A percentile compares a stretch with the other conserved stretches of the same genome.
Conservation (phyloP, 2,329 filamentous ascomycete species). For the Penicillium sp. region DNA sequence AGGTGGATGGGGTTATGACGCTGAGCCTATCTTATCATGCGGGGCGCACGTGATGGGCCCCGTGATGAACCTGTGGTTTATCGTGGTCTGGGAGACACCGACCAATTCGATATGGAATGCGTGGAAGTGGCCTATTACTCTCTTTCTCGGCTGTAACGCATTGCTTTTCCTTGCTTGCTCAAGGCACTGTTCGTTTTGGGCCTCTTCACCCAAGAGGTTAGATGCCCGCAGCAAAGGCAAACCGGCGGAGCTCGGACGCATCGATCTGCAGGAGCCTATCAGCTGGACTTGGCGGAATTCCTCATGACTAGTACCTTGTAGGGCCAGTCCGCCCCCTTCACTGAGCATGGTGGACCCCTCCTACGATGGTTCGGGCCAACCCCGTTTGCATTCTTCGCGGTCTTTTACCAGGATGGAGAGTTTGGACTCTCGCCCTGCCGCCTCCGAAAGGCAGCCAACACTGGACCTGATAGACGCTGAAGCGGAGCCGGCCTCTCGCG, state of each 20-base stretch:
- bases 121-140: too few species aligned
- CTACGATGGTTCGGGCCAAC: conserved; percentile 21
- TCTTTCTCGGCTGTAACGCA: too few species aligned
- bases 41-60: conserved; percentile 1
- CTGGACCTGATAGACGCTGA: conserved; percentile 24
- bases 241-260: conserved; percentile 11
- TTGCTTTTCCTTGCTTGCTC: too few species aligned
- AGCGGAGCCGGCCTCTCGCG: conserved; percentile 19
- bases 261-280: conserved; percentile 28
- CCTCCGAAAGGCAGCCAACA: conserved; percentile 23
- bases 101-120: too few species aligned
- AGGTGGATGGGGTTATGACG: conserved; percentile 10
- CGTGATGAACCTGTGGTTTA: too few species aligned
- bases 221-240: too few species aligned
- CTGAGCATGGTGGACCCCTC: conserved; percentile 19
- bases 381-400: conserved; percentile 24
- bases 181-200: too few species aligned
- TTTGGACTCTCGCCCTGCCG: conserved; percentile 19
- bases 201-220: too few species aligned
- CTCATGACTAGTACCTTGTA: conserved; percentile 20
- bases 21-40: conserved; percentile 3
- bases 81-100: too few species aligned
- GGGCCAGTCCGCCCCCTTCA: conserved; percentile 22
- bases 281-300: conserved; percentile 22
- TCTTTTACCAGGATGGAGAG: conserved; percentile 34